These are phyloP conservation scores for Fermentozyma sake DNA, from an alignment of 1,139 yeast species.

Conservation along the genomic window DNA sequence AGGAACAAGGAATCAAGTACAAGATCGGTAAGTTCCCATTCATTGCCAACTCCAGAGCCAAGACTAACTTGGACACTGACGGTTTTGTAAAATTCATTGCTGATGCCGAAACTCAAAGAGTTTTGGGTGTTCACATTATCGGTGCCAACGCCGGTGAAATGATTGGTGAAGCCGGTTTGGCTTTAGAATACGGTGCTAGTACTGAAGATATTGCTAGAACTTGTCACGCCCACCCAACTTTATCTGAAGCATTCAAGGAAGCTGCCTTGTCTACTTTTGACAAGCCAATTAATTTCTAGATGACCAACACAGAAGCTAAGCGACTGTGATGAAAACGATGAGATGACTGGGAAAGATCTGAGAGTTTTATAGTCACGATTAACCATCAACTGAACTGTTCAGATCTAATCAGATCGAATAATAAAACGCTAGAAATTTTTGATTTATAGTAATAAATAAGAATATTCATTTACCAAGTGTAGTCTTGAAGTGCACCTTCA, in stretches of 20 bases:
- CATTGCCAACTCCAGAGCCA: conserved; percentile 98
- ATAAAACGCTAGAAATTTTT: no score
- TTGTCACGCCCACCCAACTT: conserved; percentile 98
- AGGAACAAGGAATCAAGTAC: conserved; percentile 88
- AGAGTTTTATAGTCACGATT: no score
- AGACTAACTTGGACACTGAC: conserved; percentile 94
- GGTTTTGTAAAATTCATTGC: conserved; percentile 95
- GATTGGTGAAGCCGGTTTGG: conserved; percentile 98
- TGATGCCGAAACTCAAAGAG: conserved; percentile 95
- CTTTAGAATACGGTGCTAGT: conserved; percentile 97
- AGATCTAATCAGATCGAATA: no score
- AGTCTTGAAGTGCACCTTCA: no score
- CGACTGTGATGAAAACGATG: no score
- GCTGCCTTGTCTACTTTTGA: conserved; percentile 92
- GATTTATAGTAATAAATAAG: no score
- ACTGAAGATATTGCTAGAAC: conserved; percentile 97
- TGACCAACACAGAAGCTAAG: no score
- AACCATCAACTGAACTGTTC: no score
- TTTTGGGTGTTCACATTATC: conserved; percentile 93
- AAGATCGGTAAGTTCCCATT: conserved; percentile 98
- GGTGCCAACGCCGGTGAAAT: conserved; percentile 99
- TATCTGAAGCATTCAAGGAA: conserved; percentile 97
- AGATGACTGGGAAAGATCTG: no score
- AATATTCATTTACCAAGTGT: no score
- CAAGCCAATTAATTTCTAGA: conserved; percentile 80